Evolutionary conservation across 257 asterid genomes (phyloP), one percentile per base, ranked within the genome.

Genomic region (Prunella vulgaris): DNA sequence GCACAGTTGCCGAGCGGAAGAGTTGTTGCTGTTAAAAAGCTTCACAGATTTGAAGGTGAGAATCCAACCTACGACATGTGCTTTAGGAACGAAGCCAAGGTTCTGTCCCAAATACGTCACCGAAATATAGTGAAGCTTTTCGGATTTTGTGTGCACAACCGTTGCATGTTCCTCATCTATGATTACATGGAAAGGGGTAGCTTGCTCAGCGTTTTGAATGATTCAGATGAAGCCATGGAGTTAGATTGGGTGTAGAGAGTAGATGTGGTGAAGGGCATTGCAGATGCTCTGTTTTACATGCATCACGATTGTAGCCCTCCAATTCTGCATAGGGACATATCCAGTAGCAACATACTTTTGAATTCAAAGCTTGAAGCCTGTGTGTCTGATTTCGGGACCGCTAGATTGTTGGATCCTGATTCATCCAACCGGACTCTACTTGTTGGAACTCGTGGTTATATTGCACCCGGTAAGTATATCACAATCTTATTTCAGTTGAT

Each of bases 381-480:
- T 21, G 60, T 75, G 0, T 27, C 75, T 17, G 78, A 79, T 61
- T 79, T 79, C n/a, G 78, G 77, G 4, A 57, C 68, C 0, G 77
- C 80, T 30, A 75, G 69, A 64, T 60, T 72, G 37, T 30, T 79
- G 49, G 76, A 75, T 60, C 71, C 69, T 3, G 40, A 52, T 12
- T 73, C 73, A 15, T 68, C 61, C 48, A 65, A 66, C 53, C 79
- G 37, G 13, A 74, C 77, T 20, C 61, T 37, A 6, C 32, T 61
- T 4, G 75, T 15, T 0, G 80, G 80, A 17, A 70, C 80, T 24
- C 64, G 13, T 15, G 79, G 80, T 4, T 79, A 79, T 12, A 70
- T 74, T 60, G 80, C 83, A 51, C 80, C 75, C 20, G 80, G 83
- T 79, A 58, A 3, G 10, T 10, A 33, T 12, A 56, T 9, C 12